phyloP scores from a whole-genome alignment of 2,329 filamentous ascomycete species.

The Emericellopsis atlantica region DNA sequence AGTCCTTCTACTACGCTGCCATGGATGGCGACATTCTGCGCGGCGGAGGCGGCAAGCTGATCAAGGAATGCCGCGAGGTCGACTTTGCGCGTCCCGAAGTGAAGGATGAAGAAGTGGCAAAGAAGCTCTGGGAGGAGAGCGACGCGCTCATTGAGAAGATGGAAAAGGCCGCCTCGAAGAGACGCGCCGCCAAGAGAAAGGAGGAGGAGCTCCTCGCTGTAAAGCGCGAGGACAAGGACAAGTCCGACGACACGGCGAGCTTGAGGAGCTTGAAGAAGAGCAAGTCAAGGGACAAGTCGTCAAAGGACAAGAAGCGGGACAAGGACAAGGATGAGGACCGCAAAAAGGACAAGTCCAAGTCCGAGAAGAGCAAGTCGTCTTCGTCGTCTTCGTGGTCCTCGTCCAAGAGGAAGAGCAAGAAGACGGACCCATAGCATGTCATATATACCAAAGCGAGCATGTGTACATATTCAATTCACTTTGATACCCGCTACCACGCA shows the following conservation, averaged over 20 bases:
- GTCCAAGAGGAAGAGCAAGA: constrained; percentile 1
- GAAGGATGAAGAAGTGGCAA: constrained; percentile 64
- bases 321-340: constrained; percentile 17
- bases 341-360: constrained; percentile 8
- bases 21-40: constrained; percentile 67
- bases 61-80: constrained; percentile 82
- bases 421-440: constrained; percentile 1
- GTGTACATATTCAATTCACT: no score
- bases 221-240: constrained; percentile 20
- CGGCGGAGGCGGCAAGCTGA: constrained; percentile 52
- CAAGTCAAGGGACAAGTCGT: constrained; percentile 17
- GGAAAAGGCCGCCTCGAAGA: constrained; percentile 64
- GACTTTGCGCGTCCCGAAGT: constrained; percentile 62
- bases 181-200: constrained; percentile 27
- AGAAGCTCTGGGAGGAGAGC: constrained; percentile 81
- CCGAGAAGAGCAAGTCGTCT: constrained; percentile 1
- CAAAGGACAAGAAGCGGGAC: constrained; percentile 2
- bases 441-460: no score
- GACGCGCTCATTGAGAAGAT: constrained; percentile 70
- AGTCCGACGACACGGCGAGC: constrained; percentile 16
- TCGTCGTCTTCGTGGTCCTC: no score
- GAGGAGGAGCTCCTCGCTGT: constrained; percentile 17
- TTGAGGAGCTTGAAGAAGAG: constrained; percentile 30
- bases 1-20: constrained; percentile 72
- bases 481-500: no score